Evolutionary conservation across 1,139 yeast species (phyloP), one percentile per base, ranked within the genome.

Genomic region (Pichia inconspicua): DNA sequence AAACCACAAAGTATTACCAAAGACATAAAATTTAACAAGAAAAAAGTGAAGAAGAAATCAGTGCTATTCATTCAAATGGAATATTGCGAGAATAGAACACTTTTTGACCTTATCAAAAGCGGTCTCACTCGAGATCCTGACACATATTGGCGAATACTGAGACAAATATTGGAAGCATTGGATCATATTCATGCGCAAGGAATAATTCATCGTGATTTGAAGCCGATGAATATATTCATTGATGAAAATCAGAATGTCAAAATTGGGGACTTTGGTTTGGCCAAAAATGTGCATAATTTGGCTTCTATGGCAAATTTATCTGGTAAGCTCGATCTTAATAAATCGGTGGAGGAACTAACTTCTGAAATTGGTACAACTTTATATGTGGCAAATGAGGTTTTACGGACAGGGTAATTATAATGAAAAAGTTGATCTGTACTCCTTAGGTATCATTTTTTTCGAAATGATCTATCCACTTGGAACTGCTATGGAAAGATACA

Each of bases 181-280:
- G 79, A 84, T 8, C 94, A 94, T 60, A 92, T 94, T 47, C 98
- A 94, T 61, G 72, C 88, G 1, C 95, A 88, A 63, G 97, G 97
- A 0, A 87, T 90, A 47, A 92, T 94, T 55, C 98, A 94, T 66
- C 74, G 98, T 48, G 99, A 94, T 64, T 73, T 94, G 59, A 94
- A 94, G 63, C 98, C 98, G 1, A 84, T 84, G 76, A 94, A 94
- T 64, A 88, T 94, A 64, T 94, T 94, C 69, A 90, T 94, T 57
- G 98, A 92, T 64, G 84, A 84, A 56, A 78, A 87, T 1, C 83
- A 85, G 58, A 88, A 90, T 62, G 81, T 92, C 48, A 94, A 94
- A 63, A 86, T 94, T 34, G 98, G 99, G 56, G 98, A 94, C 62
- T 94, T 94, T 66, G 99, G 98, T 0, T 73, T 94, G 49, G 99